Base-by-base conservation (phyloP, 1,284 basidiomycete species). In the Trichosporon sp. region DNA sequence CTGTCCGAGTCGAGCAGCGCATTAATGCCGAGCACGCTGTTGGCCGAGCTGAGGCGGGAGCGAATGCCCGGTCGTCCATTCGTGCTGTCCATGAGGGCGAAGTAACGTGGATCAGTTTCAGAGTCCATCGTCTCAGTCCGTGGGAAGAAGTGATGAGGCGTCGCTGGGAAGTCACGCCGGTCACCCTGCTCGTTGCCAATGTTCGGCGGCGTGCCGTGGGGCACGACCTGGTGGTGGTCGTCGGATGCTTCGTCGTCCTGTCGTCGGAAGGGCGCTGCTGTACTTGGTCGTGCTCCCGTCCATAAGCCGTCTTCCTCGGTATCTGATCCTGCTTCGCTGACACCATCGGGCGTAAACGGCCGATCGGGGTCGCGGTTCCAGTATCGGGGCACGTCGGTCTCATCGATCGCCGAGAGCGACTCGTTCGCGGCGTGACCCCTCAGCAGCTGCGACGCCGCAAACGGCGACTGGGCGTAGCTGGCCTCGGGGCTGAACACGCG, bases 371-470 rank as follows among this genome's bases (percentile, higher is more conserved):
- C 68, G 65, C 74, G 65, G 12, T 40, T 66, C 80, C 81, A 80
- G 4, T 76, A 65, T 2, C 74, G 69, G 4, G 78, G 75, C 7
- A 78, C 78, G 1, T 72, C 68, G 14, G 77, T 76, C 66, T 84
- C 83, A 32, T 83, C 80, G 51, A 84, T 84, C 0, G 82, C 80
- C 0, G 74, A 74, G 0, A 84, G 74, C 7, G 76, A 77, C 31
- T 83, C 80, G 69, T 80, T 80, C 14, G 78, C 76, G 12, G 82
- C 78, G 16, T 76, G 77, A 4, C 75, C 65, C 4, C 76, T 88
- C 78, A 94, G 94, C 1, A 94, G 85, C 74, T 94, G 92, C 12
- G 91, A 91, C 1, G 92, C 91, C n/a, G 93, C 90, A 76, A 93
- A 96, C 0, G 93, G 93, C 0, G 93, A 94, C 77, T 92, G 90